phyloP scores from a whole-genome alignment of 2,329 filamentous ascomycete genomes.

The Hypomyces perniciosus region DNA sequence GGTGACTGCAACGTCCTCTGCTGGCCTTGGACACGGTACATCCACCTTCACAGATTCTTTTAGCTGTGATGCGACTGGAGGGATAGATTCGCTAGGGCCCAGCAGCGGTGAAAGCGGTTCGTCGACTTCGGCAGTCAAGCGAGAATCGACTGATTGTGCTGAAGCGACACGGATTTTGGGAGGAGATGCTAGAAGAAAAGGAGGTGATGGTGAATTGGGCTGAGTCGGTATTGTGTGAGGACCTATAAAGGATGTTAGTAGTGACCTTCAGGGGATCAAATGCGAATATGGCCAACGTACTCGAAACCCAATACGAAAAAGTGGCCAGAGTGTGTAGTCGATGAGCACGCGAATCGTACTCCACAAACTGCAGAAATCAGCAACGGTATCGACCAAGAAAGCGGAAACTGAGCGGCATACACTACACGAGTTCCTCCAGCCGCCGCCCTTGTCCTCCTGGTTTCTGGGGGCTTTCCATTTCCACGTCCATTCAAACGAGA shows the following conservation, averaged over 20 bases:
- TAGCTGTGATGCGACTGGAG: constrained; percentile 19
- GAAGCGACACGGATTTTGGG: constrained; percentile 80
- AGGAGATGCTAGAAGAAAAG: constrained; percentile 66
- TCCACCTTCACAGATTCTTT: constrained; percentile 70
- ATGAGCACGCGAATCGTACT: constrained; percentile 93
- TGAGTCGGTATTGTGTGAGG: constrained; percentile 35
- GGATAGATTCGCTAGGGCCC: constrained; percentile 31
- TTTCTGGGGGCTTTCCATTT: constrained; percentile 88
- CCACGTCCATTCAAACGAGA: constrained; percentile 94
- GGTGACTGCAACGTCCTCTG: constrained; percentile 74
- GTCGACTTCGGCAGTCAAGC: constrained; percentile 62
- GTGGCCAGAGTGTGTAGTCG: constrained; percentile 79
- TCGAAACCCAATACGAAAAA: constrained; percentile 94
- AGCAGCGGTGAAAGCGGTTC: constrained; percentile 51
- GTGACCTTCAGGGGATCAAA: constrained; percentile 24
- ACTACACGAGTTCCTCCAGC: constrained; percentile 94
- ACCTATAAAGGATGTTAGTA: constrained; percentile 13
- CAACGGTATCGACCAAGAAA: not conserved
- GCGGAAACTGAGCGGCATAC: constrained; percentile 39
- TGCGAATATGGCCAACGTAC: constrained; percentile 37
- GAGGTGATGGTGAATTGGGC: constrained; percentile 63
- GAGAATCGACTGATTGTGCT: constrained; percentile 76
- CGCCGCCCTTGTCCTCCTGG: constrained; percentile 75
- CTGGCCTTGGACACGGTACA: constrained; percentile 76
- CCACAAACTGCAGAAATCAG: constrained; percentile 64